A percentile compares a stretch with the other conserved stretches of the same genome.
These are phyloP conservation scores for Crucihimalaya himalaica DNA, from an alignment of 345 rosid genomes.

Conservation along the genomic window DNA sequence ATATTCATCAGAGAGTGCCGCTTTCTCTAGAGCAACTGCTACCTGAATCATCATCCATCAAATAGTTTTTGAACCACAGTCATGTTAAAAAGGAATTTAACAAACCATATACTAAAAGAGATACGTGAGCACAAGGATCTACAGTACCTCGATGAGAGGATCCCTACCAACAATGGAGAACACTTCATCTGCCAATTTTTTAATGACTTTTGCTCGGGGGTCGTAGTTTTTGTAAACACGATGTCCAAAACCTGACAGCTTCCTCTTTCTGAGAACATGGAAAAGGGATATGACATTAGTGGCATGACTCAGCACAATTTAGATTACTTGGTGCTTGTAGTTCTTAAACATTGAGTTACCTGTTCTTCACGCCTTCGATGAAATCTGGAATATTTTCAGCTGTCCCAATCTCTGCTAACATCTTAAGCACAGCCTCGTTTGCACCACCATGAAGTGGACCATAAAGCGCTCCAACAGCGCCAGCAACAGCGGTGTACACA, in stretches of 20 bases:
- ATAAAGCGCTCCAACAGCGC: constrained; percentile 92
- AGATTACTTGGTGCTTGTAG: neutral
- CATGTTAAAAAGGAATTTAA: neutral
- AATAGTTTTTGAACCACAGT: neutral
- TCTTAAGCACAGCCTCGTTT: constrained; percentile 97
- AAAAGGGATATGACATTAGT: constrained; percentile 5
- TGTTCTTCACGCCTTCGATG: constrained; percentile 86
- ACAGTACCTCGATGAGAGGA: constrained; percentile 90
- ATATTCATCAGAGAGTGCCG: constrained; percentile 90
- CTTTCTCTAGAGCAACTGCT: constrained; percentile 92
- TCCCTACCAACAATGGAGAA: constrained; percentile 95
- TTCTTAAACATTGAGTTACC: constrained; percentile 39
- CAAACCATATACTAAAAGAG: neutral
- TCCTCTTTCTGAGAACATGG: constrained; percentile 62
- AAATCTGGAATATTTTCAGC: constrained; percentile 87
- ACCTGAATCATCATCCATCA: constrained; percentile 54
- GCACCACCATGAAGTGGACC: constrained; percentile 99
- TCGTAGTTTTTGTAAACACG: constrained; percentile 98
- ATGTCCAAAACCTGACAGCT: constrained; percentile 99
- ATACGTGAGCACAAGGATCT: constrained; percentile 10
- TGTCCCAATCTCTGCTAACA: constrained; percentile 80
- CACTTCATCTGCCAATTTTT: constrained; percentile 90
- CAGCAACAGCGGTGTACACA: constrained; percentile 82
- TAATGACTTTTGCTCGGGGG: constrained; percentile 95
- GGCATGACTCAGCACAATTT: neutral